Conservation (phyloP, 257 asterid genomes). For the Solanum ossicruentum region DNA sequence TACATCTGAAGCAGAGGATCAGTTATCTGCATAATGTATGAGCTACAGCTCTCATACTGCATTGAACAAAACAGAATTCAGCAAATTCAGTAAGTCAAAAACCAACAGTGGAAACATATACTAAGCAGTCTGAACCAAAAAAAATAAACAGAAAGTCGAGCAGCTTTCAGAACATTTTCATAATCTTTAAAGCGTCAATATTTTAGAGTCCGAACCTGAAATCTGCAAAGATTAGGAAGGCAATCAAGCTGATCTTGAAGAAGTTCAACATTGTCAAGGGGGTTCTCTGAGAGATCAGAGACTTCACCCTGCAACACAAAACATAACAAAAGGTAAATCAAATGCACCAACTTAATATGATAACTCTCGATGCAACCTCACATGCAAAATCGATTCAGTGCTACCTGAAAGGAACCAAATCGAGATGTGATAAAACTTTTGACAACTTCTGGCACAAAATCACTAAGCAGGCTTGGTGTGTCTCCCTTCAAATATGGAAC, state of each 20-base stretch:
- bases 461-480: constrained; percentile 92
- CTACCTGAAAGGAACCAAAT: constrained; percentile 92
- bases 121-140: not conserved
- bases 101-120: not conserved
- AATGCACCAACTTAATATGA: not conserved
- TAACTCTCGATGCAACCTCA: not conserved
- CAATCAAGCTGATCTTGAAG: constrained; percentile 97
- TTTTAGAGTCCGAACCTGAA: constrained; percentile 45
- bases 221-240: constrained; percentile 87
- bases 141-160: not conserved
- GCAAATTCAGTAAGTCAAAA: not conserved
- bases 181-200: not conserved
- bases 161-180: not conserved
- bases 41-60: constrained; percentile 93
- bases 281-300: constrained; percentile 81
- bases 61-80: constrained; percentile 10
- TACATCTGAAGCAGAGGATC: constrained; percentile 87
- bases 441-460: constrained; percentile 85
- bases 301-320: constrained; percentile 46
- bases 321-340: not conserved
- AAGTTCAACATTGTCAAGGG: constrained; percentile 92
- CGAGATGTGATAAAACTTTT: constrained; percentile 94
- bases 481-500: constrained; percentile 95
- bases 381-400: not conserved
- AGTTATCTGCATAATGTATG: constrained; percentile 66